Evolutionary conservation across 1,284 basidiomycete species (phyloP).

Genomic region (Mycosarcoma mackinlayi): DNA sequence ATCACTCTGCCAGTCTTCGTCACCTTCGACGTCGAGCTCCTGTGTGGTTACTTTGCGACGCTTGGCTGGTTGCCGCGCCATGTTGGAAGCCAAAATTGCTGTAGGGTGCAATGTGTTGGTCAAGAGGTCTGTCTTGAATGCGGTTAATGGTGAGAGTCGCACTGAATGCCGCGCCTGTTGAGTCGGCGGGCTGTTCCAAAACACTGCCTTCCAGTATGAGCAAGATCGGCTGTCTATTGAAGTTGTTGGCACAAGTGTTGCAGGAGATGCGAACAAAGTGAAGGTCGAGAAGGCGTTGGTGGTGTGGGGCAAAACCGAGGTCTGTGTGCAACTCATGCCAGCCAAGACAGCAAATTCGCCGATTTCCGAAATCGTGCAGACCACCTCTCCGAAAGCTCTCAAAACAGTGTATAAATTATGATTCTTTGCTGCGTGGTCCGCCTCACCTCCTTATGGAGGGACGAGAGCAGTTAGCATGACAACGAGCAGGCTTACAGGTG

Average conservation of each 20-base stretch:
- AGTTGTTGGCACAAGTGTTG: no score
- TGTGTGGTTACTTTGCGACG: conserved; percentile 27
- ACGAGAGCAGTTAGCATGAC: no score
- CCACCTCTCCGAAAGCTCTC: no score
- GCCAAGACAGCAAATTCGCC: not conserved
- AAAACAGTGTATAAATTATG: no score
- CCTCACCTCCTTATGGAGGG: no score
- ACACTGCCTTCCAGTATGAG: no score
- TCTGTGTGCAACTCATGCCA: conserved; percentile 2
- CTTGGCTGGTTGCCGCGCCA: conserved; percentile 35
- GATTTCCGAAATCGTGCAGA: conserved; percentile 2
- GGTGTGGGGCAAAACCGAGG: conserved; percentile 6
- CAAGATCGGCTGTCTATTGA: no score
- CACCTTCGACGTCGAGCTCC: conserved; percentile 37
- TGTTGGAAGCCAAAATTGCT: not conserved
- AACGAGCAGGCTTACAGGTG: not conserved
- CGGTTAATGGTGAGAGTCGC: not conserved
- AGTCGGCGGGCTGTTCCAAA: no score
- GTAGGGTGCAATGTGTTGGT: not conserved
- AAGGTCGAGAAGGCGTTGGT: not conserved
- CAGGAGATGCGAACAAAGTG: no score
- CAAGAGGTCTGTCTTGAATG: no score
- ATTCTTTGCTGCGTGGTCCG: no score
- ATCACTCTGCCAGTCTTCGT: conserved; percentile 46
- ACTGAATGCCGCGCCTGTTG: no score